Conservation (phyloP, 805 yeast species). For the Blastobotrys chiropterorum region DNA sequence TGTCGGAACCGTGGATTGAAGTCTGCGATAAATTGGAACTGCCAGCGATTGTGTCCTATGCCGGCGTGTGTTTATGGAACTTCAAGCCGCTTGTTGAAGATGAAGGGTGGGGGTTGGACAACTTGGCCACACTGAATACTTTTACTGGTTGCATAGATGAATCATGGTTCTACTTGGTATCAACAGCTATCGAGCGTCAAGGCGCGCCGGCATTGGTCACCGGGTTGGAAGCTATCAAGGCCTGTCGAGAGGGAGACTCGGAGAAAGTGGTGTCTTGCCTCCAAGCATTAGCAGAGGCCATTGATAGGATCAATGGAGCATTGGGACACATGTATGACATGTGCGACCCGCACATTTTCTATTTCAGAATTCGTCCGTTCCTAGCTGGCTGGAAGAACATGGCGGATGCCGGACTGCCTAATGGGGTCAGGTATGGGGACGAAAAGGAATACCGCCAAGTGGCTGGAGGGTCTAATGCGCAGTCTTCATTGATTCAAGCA, state of each 20-base stretch:
- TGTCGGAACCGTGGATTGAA: slow-evolving; percentile 64
- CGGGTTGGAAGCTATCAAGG: slow-evolving; percentile 62
- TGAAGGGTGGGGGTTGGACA: slow-evolving; percentile 49
- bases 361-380: slow-evolving; percentile 78
- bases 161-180: slow-evolving; percentile 86
- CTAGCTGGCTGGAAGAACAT: slow-evolving; percentile 93
- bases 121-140: slow-evolving; percentile 72
- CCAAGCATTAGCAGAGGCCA: slow-evolving; percentile 63
- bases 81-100: slow-evolving; percentile 56
- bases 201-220: slow-evolving; percentile 66
- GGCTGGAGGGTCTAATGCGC: slow-evolving; percentile 94
- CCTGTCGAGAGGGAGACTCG: slow-evolving; percentile 44
- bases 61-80: slow-evolving; percentile 86
- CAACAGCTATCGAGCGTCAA: slow-evolving; percentile 76
- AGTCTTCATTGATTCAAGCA: slow-evolving; percentile 82
- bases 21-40: slow-evolving; percentile 56
- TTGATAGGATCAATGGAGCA: slow-evolving; percentile 66
- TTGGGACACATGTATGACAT: slow-evolving; percentile 82
- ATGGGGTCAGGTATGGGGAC: slow-evolving; percentile 74
- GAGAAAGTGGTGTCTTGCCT: slow-evolving; percentile 40
- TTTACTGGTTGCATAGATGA: slow-evolving; percentile 90
- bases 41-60: slow-evolving; percentile 85
- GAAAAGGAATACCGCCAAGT: slow-evolving; percentile 49
- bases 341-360: slow-evolving; percentile 92
- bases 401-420: slow-evolving; percentile 74